Evolutionary conservation across 2,329 filamentous ascomycete genomes (phyloP).

Genomic region (Colletotrichum sansevieriae): DNA sequence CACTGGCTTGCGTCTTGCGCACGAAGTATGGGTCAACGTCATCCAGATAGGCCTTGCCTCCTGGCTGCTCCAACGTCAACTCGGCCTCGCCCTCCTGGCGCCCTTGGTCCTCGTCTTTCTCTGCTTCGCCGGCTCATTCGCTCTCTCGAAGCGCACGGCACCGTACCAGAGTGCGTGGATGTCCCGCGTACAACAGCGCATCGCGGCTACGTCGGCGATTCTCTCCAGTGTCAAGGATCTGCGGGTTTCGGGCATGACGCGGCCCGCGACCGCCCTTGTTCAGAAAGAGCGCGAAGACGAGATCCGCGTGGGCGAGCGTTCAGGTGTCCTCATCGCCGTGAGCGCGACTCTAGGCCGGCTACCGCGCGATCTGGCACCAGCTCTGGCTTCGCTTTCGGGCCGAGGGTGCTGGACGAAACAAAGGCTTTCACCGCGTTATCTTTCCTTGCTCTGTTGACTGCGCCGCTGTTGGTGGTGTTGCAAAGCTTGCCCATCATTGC

Average conservation of each 20-base stretch:
- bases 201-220: constrained; percentile 8
- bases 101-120: constrained; percentile 59
- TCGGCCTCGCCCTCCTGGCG: constrained; percentile 48
- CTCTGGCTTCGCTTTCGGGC: not conserved
- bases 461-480: constrained; percentile 25
- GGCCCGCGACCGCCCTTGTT: constrained; percentile 41
- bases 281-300: constrained; percentile 31
- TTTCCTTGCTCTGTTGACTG: too few relatives aligned
- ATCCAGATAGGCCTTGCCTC: too few relatives aligned
- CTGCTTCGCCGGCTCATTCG: constrained; percentile 37
- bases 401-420: not conserved
- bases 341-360: constrained; percentile 31
- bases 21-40: too few relatives aligned
- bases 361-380: constrained; percentile 18
- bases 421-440: not conserved
- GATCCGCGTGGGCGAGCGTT: constrained; percentile 36
- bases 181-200: constrained; percentile 36
- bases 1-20: too few relatives aligned
- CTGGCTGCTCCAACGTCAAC: too few relatives aligned
- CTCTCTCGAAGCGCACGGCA: constrained; percentile 47
- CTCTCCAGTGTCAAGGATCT: not conserved
- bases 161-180: constrained; percentile 48
- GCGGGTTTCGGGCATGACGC: not conserved
- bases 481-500: constrained; percentile 33
- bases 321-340: constrained; percentile 46